Evolutionary conservation across 2,329 filamentous ascomycete genomes (phyloP), one percentile per base, ranked within the genome.

Genomic region (Talaromyces sp.): DNA sequence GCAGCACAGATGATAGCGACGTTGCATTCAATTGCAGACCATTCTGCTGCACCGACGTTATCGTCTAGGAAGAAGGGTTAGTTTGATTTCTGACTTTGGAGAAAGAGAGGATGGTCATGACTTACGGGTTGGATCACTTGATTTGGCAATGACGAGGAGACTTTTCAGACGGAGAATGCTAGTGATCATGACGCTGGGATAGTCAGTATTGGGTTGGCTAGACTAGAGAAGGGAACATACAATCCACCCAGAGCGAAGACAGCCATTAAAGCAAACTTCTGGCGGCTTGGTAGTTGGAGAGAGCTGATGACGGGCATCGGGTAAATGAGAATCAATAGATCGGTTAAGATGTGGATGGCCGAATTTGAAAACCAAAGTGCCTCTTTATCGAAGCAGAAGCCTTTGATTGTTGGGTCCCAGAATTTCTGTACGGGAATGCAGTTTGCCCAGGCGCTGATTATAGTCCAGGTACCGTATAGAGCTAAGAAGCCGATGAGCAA

Each of bases 361-460:
- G 74, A 71, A 48, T 76, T 78, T 10, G 72, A 71, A 39, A 73
- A 76, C 76, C 75, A 78, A 43, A 77, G 68, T 7, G 61, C 64
- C 8, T 65, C 66, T 49, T 72, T 74, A 48, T 72, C 56, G 40
- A 77, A 69, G 52, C 75, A 77, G 41, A 61, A 65, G 4, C 68
- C 68, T 0, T 59, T 42, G 3, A 65, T 27, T 1, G 44, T 49
- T 1, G 57, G 49, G 53, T 69, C 54, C 66, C 66, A 70, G 55
- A 70, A 70, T 16, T 64, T 67, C 14, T 51, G 55, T 3, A 70
- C 47, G 9, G 68, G 68, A 1, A 70, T 44, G 36, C 68, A 70
- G 32, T 60, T 70, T 4, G 64, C 58, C 66, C 65, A 70, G 19
- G 66, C 67, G 17, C 60, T 69, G n/a, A 66, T 17, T 37, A 70